Conservation (phyloP, 2,329 filamentous ascomycete genomes). For the Ambrosiella cleistominuta region DNA sequence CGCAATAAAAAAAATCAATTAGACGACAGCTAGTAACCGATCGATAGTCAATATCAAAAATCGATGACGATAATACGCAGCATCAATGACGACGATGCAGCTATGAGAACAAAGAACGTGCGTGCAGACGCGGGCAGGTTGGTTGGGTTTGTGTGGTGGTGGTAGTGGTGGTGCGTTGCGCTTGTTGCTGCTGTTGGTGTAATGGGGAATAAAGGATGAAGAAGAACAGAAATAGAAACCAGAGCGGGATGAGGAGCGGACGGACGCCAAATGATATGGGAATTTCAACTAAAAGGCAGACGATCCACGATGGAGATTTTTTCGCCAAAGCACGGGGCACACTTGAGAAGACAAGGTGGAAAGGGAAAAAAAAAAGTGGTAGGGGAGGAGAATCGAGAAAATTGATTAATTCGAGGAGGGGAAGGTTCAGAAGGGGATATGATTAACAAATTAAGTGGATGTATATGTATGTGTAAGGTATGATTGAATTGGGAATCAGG, state of each 20-base stretch:
- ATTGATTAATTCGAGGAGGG: neutral
- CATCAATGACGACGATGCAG: neutral
- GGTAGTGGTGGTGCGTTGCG: neutral
- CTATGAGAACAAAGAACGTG: neutral
- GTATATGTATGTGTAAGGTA: neutral
- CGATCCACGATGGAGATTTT: neutral
- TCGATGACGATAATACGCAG: neutral
- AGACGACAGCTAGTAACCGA: neutral
- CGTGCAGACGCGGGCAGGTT: neutral
- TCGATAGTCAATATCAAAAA: neutral
- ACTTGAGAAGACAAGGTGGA: neutral
- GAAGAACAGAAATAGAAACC: slow-evolving; percentile 6
- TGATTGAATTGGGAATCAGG: neutral
- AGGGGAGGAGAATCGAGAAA: slow-evolving; percentile 3
- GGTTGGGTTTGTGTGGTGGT: neutral
- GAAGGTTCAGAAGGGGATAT: neutral
- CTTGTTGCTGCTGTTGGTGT: neutral
- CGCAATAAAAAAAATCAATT: neutral
- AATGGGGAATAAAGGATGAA: slow-evolving; percentile 3
- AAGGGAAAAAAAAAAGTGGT: slow-evolving; percentile 3
- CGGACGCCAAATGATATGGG: slow-evolving; percentile 6
- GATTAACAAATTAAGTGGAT: neutral
- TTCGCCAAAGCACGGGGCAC: neutral
- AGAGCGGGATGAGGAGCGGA: slow-evolving; percentile 2
- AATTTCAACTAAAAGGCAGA: neutral